Conservation (phyloP, 1,284 basidiomycete species). For the Porogramme epimiltina region DNA sequence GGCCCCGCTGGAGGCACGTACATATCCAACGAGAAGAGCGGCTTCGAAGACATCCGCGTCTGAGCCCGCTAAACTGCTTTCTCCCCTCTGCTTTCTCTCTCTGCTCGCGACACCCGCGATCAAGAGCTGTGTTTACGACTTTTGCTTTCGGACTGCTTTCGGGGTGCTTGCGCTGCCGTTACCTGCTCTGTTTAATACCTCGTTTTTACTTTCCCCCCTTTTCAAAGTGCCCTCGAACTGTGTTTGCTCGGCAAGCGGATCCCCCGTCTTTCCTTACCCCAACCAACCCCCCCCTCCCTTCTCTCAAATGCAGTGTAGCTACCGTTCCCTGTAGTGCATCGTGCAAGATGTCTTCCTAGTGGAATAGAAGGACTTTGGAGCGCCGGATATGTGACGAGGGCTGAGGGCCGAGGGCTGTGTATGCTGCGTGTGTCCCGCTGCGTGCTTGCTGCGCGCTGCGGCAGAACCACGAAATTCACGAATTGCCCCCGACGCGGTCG, state of each 20-base stretch:
- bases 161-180: constrained; percentile 6
- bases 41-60: constrained; percentile 31
- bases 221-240: constrained; percentile 3
- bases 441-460: too few species aligned
- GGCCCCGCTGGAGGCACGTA: constrained; percentile 28
- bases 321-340: constrained; percentile 2
- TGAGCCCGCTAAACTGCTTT: constrained; percentile 9
- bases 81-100: too few species aligned
- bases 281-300: neutral
- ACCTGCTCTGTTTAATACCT: neutral
- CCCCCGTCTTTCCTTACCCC: neutral
- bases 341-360: constrained; percentile 12
- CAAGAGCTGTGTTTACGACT: too few species aligned
- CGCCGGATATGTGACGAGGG: neutral
- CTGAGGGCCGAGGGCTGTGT: too few species aligned
- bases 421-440: too few species aligned
- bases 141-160: too few species aligned
- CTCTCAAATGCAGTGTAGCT: constrained; percentile 6
- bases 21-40: constrained; percentile 33
- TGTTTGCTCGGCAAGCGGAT: constrained; percentile 13
- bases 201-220: neutral
- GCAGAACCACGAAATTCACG: too few species aligned
- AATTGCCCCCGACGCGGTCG: too few species aligned
- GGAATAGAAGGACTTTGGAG: constrained; percentile 12
- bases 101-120: too few species aligned